A percentile compares a stretch with the other conserved stretches of the same genome.
Conservation (phyloP, 148 eudicot genomes). For the Rhododendron henanense region DNA sequence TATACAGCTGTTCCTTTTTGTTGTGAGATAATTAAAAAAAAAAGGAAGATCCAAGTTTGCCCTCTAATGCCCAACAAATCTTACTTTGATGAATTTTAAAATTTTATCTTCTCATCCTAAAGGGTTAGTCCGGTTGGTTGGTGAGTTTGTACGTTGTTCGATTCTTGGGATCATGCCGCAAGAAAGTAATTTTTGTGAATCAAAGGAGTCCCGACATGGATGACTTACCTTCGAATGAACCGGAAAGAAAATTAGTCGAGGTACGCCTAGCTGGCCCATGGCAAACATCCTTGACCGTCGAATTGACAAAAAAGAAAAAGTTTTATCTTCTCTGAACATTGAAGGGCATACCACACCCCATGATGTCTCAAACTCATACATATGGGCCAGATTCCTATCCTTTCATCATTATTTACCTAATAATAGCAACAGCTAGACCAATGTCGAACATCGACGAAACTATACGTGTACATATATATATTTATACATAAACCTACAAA, state of each 20-base stretch:
- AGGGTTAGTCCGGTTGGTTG: too few species aligned
- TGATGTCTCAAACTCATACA: slow-evolving; percentile 27
- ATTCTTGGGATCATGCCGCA: too few species aligned
- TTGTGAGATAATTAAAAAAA: too few species aligned
- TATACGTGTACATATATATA: background rate
- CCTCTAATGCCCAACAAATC: background rate
- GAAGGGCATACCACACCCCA: slow-evolving; percentile 16
- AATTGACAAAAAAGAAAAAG: too few species aligned
- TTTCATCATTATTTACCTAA: slow-evolving; percentile 26
- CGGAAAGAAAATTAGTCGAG: too few species aligned
- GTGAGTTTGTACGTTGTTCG: too few species aligned
- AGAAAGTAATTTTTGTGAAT: too few species aligned
- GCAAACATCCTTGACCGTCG: too few species aligned
- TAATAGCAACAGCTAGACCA: slow-evolving; percentile 20
- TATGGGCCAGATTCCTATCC: slow-evolving; percentile 26
- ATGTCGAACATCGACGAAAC: slow-evolving; percentile 24
- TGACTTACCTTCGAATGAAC: too few species aligned
- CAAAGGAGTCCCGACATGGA: too few species aligned
- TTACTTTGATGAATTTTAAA: background rate
- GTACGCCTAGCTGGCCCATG: too few species aligned
- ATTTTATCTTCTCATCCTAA: too few species aligned
- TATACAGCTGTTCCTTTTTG: background rate
- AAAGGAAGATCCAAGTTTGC: background rate
- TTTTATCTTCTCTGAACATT: background rate
- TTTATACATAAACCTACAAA: background rate